These are phyloP conservation scores for Babesia sp. DNA, from an alignment of 169 alveolate genomes.

Conservation along the genomic window DNA sequence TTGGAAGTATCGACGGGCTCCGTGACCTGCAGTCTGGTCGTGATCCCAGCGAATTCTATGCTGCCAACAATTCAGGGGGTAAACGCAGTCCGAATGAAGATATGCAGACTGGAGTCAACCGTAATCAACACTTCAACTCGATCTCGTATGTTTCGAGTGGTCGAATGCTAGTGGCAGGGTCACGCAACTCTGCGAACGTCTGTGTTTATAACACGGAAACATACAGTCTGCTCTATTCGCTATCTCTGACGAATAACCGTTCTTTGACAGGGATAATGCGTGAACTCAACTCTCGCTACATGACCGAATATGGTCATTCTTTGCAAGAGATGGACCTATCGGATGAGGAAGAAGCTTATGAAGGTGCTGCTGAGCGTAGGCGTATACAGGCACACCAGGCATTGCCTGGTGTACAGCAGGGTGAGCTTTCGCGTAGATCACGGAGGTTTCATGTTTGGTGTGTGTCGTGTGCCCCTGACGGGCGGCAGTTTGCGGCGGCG, in stretches of 20 bases:
- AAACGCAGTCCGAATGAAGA: constrained; percentile 31
- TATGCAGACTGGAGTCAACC: constrained; percentile 54
- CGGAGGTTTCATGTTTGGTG: constrained; percentile 60
- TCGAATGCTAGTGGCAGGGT: constrained; percentile 67
- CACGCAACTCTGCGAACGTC: constrained; percentile 75
- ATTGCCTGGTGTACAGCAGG: constrained; percentile 70
- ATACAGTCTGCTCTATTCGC: constrained; percentile 58
- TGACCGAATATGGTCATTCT: constrained; percentile 62
- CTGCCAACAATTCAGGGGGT: constrained; percentile 68
- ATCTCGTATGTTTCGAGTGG: constrained; percentile 72
- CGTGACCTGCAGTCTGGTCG: constrained; percentile 83
- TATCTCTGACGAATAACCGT: constrained; percentile 66
- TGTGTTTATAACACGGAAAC: constrained; percentile 74
- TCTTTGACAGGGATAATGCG: constrained; percentile 68
- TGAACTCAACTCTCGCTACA: constrained; percentile 69
- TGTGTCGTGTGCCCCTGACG: constrained; percentile 56
- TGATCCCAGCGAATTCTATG: constrained; percentile 70
- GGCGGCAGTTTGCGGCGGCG: constrained; percentile 66
- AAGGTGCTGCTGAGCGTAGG: constrained; percentile 58
- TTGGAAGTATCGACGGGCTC: constrained; percentile 86
- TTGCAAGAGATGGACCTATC: constrained; percentile 60
- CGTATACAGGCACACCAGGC: constrained; percentile 70
- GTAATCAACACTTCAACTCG: constrained; percentile 75
- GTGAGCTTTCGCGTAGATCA: constrained; percentile 52
- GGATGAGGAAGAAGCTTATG: constrained; percentile 54